These are phyloP conservation scores for Diutina pseudorugosa DNA, from an alignment of 1,139 yeast species.

Conservation along the genomic window DNA sequence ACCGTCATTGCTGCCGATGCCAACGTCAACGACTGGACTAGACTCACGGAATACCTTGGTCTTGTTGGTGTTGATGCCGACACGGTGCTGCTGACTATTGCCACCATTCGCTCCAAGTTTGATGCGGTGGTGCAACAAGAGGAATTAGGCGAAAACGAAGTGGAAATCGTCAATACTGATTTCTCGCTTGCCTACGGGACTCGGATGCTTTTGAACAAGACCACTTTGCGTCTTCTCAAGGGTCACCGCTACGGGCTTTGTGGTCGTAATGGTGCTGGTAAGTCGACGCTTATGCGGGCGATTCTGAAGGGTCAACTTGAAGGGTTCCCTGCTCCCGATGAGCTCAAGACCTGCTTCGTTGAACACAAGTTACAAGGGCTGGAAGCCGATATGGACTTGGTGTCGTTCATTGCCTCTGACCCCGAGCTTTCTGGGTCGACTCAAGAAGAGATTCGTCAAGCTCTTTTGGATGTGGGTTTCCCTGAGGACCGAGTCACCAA, in stretches of 20 bases:
- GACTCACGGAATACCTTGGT: conserved; percentile 46
- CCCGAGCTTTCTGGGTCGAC: conserved; percentile 59
- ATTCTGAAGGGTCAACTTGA: conserved; percentile 95
- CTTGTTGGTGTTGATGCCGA: conserved; percentile 25
- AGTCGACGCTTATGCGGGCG: conserved; percentile 93
- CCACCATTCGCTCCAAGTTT: conserved; percentile 38
- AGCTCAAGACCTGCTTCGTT: conserved; percentile 87
- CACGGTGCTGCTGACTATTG: conserved; percentile 23
- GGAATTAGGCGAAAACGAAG: conserved; percentile 46
- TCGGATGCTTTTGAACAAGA: conserved; percentile 90
- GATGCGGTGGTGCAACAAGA: conserved; percentile 46
- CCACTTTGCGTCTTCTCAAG: conserved; percentile 72
- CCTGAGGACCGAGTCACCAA: conserved; percentile 81
- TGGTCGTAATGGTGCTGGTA: conserved; percentile 99
- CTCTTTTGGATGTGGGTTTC: conserved; percentile 79
- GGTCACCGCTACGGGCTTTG: conserved; percentile 97
- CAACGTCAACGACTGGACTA: conserved; percentile 84
- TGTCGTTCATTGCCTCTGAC: conserved; percentile 81
- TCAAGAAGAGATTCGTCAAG: conserved; percentile 58
- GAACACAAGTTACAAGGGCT: conserved; percentile 96
- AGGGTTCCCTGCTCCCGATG: conserved; percentile 89
- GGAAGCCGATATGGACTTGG: conserved; percentile 85
- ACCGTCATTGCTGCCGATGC: conserved; percentile 57
- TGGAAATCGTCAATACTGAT: conserved; percentile 86
- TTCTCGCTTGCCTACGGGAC: conserved; percentile 96